Evolutionary conservation across 306 rosid species (phyloP).

Genomic region (Cucurbita ficifolia): DNA sequence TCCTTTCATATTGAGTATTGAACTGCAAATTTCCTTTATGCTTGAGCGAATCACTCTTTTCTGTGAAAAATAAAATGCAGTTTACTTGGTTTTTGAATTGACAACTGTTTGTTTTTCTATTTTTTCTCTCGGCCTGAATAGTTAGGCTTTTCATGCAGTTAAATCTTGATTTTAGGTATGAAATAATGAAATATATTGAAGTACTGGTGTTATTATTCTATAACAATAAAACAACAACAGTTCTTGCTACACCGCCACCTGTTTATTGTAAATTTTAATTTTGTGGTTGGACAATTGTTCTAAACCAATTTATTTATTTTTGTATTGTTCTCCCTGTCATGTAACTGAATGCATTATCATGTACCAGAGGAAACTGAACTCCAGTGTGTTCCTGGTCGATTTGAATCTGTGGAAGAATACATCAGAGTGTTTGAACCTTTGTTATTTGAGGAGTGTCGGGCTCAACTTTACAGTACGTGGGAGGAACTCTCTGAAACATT

Average conservation of each 20-base stretch:
- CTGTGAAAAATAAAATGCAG: background rate
- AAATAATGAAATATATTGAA: background rate
- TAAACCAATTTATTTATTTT: background rate
- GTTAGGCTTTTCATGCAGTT: background rate
- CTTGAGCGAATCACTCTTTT: background rate
- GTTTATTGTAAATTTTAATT: background rate
- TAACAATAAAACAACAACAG: background rate
- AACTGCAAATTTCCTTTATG: conserved; percentile 5
- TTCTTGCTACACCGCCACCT: background rate
- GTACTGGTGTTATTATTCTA: background rate
- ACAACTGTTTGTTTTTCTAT: background rate
- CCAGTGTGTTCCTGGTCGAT: conserved; percentile 78
- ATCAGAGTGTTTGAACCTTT: conserved; percentile 84
- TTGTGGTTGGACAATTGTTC: background rate
- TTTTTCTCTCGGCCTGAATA: background rate
- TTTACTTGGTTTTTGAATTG: background rate
- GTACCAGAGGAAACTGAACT: conserved; percentile 79
- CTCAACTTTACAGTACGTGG: conserved; percentile 95
- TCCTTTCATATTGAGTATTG: conserved; percentile 9
- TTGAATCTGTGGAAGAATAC: conserved; percentile 92
- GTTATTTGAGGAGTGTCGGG: conserved; percentile 97
- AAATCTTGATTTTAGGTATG: background rate
- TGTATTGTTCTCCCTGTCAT: conserved; percentile 2
- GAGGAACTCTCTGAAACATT: conserved; percentile 75
- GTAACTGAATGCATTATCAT: conserved; percentile 16